These are phyloP conservation scores for Puccinia coronata DNA, from an alignment of 1,284 basidiomycete genomes.

Conservation along the genomic window DNA sequence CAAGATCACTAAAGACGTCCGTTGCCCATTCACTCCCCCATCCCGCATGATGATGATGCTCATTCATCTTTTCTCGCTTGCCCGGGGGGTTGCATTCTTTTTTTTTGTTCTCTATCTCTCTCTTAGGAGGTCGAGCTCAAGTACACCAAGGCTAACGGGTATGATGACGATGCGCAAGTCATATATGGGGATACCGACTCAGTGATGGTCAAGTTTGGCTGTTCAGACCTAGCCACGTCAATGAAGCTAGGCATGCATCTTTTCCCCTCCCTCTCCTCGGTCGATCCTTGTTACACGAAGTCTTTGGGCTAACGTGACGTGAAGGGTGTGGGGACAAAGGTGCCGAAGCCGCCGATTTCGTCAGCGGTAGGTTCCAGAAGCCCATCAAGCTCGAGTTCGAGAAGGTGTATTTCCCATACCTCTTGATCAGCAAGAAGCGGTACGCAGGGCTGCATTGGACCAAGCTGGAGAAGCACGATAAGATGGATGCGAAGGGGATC, in stretches of 20 bases:
- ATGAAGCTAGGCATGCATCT: constrained; percentile 75
- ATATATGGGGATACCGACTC: constrained; percentile 98
- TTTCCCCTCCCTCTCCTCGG: neutral
- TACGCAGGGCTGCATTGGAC: constrained; percentile 77
- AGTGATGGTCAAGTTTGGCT: constrained; percentile 94
- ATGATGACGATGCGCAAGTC: constrained; percentile 80
- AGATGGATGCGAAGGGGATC: constrained; percentile 98
- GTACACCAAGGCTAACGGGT: constrained; percentile 81
- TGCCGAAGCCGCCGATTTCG: constrained; percentile 88
- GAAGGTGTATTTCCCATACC: constrained; percentile 94
- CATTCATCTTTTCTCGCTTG: neutral
- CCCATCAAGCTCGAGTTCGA: constrained; percentile 98
- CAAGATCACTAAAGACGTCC: constrained; percentile 82
- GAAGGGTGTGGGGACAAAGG: no score
- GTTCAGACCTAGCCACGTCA: constrained; percentile 75
- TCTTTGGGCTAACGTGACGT: constrained; percentile 45
- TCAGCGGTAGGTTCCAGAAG: constrained; percentile 83
- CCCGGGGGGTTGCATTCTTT: neutral
- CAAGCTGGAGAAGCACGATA: constrained; percentile 85
- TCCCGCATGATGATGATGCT: neutral
- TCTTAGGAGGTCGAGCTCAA: constrained; percentile 79
- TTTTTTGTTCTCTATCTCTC: neutral
- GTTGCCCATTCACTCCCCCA: neutral
- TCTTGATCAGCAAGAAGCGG: constrained; percentile 94
- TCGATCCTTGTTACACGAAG: no score